Evolutionary conservation across 139 green algal genomes (phyloP), one percentile per base, ranked within the genome.

Genomic region (Chlorella sp.): DNA sequence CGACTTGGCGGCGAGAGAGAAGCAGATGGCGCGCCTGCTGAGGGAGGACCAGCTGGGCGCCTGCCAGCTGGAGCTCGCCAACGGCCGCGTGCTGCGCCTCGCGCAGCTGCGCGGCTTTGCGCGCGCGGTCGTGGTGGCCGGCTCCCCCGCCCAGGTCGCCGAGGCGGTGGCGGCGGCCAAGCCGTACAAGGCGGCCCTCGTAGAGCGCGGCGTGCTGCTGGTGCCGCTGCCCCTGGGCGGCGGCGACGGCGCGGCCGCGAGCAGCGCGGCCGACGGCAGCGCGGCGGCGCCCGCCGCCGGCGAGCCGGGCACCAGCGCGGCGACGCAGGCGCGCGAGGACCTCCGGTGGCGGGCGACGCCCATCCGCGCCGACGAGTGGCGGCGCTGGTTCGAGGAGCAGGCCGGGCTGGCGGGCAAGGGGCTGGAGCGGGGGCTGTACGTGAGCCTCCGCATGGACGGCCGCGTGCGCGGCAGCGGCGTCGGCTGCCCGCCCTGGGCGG

Each of bases 361-460:
- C 0, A n/a, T 89, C 17, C 78, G 83, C 6, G 70, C 81, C 38
- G 71, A 76, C 6, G 74, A 81, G 0, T 95, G 90, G 89, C 43
- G 43, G 40, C n/a, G 51, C 2, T 91, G 90, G 90, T 94, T 96
- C 63, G 50, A 84, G 42, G 46, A 90, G 73, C 92, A 96, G 91
- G 73, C 91, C 77, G 59, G 66, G 40, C 66, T 86, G 55, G 73
- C 84, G 43, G 48, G 61, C 17, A 80, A 77, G 38, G 25, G 3
- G 9, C 42, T 73, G 36, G 69, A 71, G 0, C 15, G 33, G 2
- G 86, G 89, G 29, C 74, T 96, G 67, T 96, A 95, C 61, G 75
- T 96, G 21, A 84, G 87, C 9, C 79, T 96, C 59, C 79, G 92
- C 17, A 71, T 93, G 73, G 91, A 96, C 55, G 92, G 92, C 0